These are phyloP conservation scores for Gloeopeniophorella convolvens DNA, from an alignment of 768 basidiomycete genomes.

Conservation along the genomic window DNA sequence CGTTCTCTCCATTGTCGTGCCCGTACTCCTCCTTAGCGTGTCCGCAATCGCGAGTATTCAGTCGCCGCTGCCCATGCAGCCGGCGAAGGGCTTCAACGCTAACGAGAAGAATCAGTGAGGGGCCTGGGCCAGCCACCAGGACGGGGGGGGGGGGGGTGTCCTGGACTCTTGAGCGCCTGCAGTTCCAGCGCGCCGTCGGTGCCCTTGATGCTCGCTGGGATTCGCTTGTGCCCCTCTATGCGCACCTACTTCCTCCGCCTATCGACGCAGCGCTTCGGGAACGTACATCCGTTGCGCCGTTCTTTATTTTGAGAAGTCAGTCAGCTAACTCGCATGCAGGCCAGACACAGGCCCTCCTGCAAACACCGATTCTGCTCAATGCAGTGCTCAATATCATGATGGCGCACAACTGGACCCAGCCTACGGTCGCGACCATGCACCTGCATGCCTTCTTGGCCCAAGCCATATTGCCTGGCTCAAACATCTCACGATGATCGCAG, in stretches of 20 bases:
- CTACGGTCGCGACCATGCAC: slow-evolving; percentile 72
- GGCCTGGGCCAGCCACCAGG: no score
- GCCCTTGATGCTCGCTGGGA: slow-evolving; percentile 37
- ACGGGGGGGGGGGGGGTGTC: no score
- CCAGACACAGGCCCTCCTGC: slow-evolving; percentile 63
- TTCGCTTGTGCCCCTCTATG: slow-evolving; percentile 73
- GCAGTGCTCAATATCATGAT: slow-evolving; percentile 78
- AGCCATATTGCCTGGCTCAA: slow-evolving; percentile 60
- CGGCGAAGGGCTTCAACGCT: slow-evolving; percentile 60
- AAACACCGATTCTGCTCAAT: slow-evolving; percentile 64
- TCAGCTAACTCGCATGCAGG: slow-evolving; percentile 37
- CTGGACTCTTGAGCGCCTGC: slow-evolving; percentile 46
- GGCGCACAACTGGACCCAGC: slow-evolving; percentile 83
- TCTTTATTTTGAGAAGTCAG: no score
- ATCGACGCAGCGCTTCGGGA: slow-evolving; percentile 48
- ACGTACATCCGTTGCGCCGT: no score
- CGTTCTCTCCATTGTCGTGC: slow-evolving; percentile 59
- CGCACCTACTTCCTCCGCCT: slow-evolving; percentile 70
- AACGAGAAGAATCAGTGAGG: slow-evolving; percentile 67
- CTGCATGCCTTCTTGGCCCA: slow-evolving; percentile 81
- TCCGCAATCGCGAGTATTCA: slow-evolving; percentile 68
- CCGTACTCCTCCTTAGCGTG: slow-evolving; percentile 58
- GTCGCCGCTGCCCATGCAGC: slow-evolving; percentile 54
- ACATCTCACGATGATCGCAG: slow-evolving; percentile 51
- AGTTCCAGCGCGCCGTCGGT: slow-evolving; percentile 29